These are phyloP conservation scores for Inonotus hispidus DNA, from an alignment of 1,284 basidiomycete species.

Conservation along the genomic window DNA sequence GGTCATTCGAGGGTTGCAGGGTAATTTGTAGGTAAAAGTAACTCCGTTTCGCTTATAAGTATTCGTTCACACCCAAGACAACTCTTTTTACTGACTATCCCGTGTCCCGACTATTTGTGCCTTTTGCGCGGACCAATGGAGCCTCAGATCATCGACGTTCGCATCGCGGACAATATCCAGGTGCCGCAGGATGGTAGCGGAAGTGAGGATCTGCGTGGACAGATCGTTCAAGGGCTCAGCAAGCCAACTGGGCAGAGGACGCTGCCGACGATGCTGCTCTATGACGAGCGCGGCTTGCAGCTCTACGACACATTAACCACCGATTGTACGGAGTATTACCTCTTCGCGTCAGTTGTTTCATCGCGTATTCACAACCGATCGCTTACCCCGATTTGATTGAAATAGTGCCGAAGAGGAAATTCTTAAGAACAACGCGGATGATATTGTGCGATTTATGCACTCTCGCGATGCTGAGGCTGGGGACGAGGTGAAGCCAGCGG, in stretches of 20 bases:
- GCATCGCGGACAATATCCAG: background rate
- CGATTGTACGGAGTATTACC: conserved; percentile 81
- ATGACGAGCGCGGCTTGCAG: conserved; percentile 79
- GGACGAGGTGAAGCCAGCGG: conserved; percentile 42
- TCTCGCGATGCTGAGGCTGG: conserved; percentile 44
- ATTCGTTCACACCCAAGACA: background rate
- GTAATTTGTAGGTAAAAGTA: background rate
- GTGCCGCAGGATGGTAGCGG: conserved; percentile 20
- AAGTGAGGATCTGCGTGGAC: conserved; percentile 34
- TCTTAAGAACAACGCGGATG: conserved; percentile 50
- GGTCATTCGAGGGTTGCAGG: background rate
- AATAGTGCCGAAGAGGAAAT: conserved; percentile 64
- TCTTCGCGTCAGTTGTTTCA: conserved; percentile 30
- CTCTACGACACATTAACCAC: conserved; percentile 85
- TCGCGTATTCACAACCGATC: conserved; percentile 18
- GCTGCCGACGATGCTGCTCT: conserved; percentile 83
- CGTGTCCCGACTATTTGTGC: too few relatives aligned
- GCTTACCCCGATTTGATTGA: conserved; percentile 42
- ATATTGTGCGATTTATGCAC: conserved; percentile 45
- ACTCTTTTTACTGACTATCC: too few relatives aligned
- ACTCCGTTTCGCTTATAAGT: background rate
- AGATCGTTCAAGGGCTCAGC: conserved; percentile 52
- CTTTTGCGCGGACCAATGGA: background rate
- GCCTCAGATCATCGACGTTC: conserved; percentile 13
- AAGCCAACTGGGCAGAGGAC: conserved; percentile 51